These are phyloP conservation scores for Funneliformis geosporum DNA, from an alignment of 192 early-diverging fungal genomes.

Conservation along the genomic window DNA sequence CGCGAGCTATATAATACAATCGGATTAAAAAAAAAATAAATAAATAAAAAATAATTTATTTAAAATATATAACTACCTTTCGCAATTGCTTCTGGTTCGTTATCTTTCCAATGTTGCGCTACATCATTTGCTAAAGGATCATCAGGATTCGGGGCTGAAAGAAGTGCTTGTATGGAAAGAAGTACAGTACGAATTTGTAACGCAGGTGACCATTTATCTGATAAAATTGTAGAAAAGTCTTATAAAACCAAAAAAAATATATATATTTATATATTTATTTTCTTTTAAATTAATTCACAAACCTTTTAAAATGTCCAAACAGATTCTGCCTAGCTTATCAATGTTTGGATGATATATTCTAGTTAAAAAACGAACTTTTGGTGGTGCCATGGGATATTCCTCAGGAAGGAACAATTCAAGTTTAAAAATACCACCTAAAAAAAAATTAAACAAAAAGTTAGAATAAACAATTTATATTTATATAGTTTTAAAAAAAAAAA, in stretches of 20 bases:
- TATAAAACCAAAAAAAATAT: constrained; percentile 4
- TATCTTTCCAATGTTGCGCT: constrained; percentile 98
- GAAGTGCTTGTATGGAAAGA: constrained; percentile 93
- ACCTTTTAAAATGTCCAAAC: constrained; percentile 98
- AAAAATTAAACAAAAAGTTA: constrained; percentile 18
- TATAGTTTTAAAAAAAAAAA: not conserved
- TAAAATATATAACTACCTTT: constrained; percentile 52
- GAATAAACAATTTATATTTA: not conserved
- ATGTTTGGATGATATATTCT: constrained; percentile 99
- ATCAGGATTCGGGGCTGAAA: constrained; percentile 98
- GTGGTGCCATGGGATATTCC: constrained; percentile 97
- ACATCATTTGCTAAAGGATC: constrained; percentile 98
- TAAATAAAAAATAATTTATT: not conserved
- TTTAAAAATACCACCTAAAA: constrained; percentile 86
- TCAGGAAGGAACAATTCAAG: constrained; percentile 96
- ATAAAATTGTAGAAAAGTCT: not conserved
- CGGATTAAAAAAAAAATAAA: constrained; percentile 9
- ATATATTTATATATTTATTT: not conserved
- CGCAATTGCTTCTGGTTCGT: constrained; percentile 88
- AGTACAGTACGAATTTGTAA: constrained; percentile 97
- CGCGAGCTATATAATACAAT: constrained; percentile 38
- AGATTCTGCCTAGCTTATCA: constrained; percentile 97
- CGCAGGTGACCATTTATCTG: constrained; percentile 99
- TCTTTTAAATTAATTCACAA: constrained; percentile 1
- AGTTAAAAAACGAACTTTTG: constrained; percentile 97